These are phyloP conservation scores for Closterium sp. DNA, from an alignment of 139 green algal genomes.

Conservation along the genomic window DNA sequence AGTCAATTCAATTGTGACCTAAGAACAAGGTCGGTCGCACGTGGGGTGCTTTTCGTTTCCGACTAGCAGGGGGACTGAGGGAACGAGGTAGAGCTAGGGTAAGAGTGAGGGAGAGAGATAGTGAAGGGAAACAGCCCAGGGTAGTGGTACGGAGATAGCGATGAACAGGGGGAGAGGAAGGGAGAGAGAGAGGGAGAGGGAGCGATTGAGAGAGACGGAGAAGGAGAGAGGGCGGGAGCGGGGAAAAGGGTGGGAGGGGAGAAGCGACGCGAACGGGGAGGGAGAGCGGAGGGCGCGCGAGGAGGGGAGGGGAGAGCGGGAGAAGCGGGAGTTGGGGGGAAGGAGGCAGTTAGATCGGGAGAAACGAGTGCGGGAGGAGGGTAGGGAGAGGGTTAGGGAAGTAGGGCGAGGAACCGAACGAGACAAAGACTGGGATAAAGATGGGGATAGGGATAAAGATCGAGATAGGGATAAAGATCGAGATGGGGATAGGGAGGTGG, in stretches of 20 bases:
- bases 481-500: not conserved
- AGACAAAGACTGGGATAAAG: not conserved
- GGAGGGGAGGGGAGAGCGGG: not conserved
- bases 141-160: not conserved
- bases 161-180: not conserved
- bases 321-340: no score
- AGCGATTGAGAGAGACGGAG: not conserved
- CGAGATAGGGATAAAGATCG: not conserved
- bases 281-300: no score
- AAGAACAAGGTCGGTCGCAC: not conserved
- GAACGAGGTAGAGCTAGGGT: not conserved
- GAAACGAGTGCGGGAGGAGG: not conserved
- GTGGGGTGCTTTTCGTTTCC: not conserved
- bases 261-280: no score
- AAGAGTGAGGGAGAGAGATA: not conserved
- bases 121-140: not conserved
- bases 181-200: not conserved
- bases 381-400: not conserved
- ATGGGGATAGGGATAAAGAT: no score
- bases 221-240: no score
- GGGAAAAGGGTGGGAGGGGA: not conserved
- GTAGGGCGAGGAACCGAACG: not conserved
- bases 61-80: not conserved
- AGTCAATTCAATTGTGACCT: no score
- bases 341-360: not conserved